A percentile compares a stretch with the other conserved stretches of the same genome.
phyloP scores from a whole-genome alignment of 2,329 filamentous ascomycete species.

The Dothideomycetes sp. region DNA sequence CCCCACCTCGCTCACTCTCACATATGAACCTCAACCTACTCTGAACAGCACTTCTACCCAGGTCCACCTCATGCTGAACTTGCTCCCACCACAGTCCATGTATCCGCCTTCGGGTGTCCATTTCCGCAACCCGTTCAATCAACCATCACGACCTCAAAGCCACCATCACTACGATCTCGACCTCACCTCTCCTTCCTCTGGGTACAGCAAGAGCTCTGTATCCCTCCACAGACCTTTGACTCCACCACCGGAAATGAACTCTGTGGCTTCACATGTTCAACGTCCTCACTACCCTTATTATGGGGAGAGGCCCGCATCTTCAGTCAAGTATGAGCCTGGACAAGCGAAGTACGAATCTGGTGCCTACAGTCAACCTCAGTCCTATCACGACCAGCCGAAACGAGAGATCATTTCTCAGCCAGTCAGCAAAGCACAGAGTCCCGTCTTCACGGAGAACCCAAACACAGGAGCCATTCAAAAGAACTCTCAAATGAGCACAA shows the following conservation, averaged over 20 bases:
- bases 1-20: background rate
- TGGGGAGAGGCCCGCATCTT: slow-evolving; percentile 10
- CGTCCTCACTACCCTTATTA: slow-evolving; percentile 18
- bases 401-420: too few relatives aligned
- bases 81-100: slow-evolving; percentile 18
- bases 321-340: slow-evolving; percentile 5
- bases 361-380: background rate
- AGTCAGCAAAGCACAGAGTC: background rate
- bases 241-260: slow-evolving; percentile 25
- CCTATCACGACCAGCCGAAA: too few relatives aligned
- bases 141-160: slow-evolving; percentile 12
- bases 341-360: slow-evolving; percentile 11
- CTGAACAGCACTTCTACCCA: background rate
- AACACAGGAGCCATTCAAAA: too few relatives aligned
- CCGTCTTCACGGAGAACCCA: background rate
- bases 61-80: slow-evolving; percentile 17
- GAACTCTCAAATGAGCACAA: slow-evolving; percentile 26
- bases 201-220: slow-evolving; percentile 8
- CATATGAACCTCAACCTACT: background rate
- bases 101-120: slow-evolving; percentile 22
- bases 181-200: slow-evolving; percentile 8
- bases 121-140: slow-evolving; percentile 22
- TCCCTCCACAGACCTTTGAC: slow-evolving; percentile 17
- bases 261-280: slow-evolving; percentile 12
- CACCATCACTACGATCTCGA: slow-evolving; percentile 12